Conservation (phyloP, 495 filamentous ascomycete species). For the Hypoxylon cercidicola region DNA sequence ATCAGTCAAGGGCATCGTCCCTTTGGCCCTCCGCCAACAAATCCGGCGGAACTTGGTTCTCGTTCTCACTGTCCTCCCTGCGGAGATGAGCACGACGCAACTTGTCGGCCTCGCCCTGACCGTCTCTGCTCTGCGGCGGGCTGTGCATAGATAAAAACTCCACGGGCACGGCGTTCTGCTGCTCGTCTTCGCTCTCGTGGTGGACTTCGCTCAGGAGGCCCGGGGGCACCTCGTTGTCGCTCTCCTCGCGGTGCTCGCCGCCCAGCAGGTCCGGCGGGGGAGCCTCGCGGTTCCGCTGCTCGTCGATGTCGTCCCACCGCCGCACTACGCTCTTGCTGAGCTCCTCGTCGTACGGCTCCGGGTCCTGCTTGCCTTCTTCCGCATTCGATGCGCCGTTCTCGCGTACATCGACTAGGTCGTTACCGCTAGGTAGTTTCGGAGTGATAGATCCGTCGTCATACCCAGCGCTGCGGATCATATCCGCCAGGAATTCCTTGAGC, state of each 20-base stretch:
- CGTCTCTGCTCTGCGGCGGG: conserved; percentile 21
- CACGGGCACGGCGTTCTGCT: conserved; percentile 52
- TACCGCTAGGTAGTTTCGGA: conserved; percentile 15
- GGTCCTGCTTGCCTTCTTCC: background rate
- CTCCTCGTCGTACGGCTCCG: conserved; percentile 34
- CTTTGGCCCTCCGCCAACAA: conserved; percentile 48
- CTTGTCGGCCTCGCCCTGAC: conserved; percentile 1
- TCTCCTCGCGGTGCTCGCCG: conserved; percentile 34
- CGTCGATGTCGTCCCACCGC: conserved; percentile 38
- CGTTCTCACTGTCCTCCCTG: conserved; percentile 48
- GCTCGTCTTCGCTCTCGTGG: conserved; percentile 44
- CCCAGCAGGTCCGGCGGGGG: conserved; percentile 32
- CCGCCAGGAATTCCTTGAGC: conserved; percentile 71
- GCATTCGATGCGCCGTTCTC: conserved; percentile 9
- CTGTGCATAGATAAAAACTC: conserved; percentile 55
- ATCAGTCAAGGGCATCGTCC: conserved; percentile 26
- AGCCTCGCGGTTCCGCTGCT: background rate
- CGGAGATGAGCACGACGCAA: conserved; percentile 8
- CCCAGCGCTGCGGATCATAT: conserved; percentile 53
- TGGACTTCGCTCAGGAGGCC: conserved; percentile 45
- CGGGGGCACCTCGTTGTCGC: conserved; percentile 51
- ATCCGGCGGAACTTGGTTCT: conserved; percentile 55
- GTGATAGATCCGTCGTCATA: conserved; percentile 45
- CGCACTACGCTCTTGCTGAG: conserved; percentile 42
- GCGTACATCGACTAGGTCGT: conserved; percentile 25